A percentile compares a stretch with the other conserved stretches of the same genome.
Conservation (phyloP, 2,329 filamentous ascomycete species). For the Colletotrichum euphorbiae region DNA sequence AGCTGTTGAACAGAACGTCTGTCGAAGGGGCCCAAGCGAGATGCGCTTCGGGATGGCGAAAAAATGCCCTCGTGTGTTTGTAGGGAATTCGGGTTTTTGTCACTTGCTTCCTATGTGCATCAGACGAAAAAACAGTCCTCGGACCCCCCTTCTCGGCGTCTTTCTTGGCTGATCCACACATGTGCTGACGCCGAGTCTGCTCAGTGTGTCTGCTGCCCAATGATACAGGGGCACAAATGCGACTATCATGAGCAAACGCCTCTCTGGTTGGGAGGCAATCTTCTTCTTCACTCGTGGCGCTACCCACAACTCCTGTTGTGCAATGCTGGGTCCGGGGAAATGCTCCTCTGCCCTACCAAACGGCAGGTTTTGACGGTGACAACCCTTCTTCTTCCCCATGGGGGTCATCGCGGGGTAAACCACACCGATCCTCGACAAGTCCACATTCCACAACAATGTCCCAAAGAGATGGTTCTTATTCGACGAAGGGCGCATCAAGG, state of each 20-base stretch:
- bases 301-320: neutral
- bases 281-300: neutral
- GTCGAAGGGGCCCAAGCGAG: neutral
- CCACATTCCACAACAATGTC: conserved; percentile 17
- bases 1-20: neutral
- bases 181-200: conserved; percentile 39
- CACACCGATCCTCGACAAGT: conserved; percentile 25
- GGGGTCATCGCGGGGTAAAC: conserved; percentile 36
- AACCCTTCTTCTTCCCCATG: conserved; percentile 32
- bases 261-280: neutral
- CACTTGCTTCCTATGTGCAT: neutral
- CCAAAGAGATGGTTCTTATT: conserved; percentile 9
- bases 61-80: neutral
- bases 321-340: neutral
- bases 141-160: neutral
- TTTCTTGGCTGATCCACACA: conserved; percentile 39
- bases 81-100: neutral
- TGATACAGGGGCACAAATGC: conserved; percentile 12
- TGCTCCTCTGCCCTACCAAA: neutral
- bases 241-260: neutral
- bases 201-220: conserved; percentile 26
- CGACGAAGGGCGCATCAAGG: conserved; percentile 25
- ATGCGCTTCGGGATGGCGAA: neutral
- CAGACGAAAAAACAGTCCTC: neutral
- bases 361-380: conserved; percentile 34